phyloP scores from a whole-genome alignment of 208 protist species.

The Leishmania arabica region DNA sequence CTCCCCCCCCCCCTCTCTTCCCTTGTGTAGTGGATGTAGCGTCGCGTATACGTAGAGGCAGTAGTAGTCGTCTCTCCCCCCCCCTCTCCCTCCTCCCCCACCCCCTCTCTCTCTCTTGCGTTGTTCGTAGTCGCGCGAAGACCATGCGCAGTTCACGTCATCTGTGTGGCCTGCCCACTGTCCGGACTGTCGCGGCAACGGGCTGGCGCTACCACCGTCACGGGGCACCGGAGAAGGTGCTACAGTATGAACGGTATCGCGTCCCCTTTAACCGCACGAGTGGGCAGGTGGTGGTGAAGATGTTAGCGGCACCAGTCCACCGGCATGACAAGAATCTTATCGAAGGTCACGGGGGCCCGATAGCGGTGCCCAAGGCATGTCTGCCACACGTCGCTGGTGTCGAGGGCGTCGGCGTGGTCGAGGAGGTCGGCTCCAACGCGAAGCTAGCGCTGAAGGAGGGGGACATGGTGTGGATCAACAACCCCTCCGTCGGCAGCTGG shows the following conservation, averaged over 20 bases:
- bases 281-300: conserved; percentile 93
- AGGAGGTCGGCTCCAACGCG: conserved; percentile 89
- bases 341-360: conserved; percentile 81
- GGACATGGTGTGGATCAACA: conserved; percentile 95
- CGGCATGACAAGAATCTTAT: conserved; percentile 96
- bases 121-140: neutral
- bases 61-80: neutral
- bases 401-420: conserved; percentile 96
- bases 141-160: conserved; percentile 18
- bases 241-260: conserved; percentile 87
- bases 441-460: conserved; percentile 74
- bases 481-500: conserved; percentile 90
- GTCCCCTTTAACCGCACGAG: conserved; percentile 84
- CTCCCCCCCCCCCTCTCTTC: neutral
- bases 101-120: neutral
- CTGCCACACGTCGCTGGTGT: conserved; percentile 84
- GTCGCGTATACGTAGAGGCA: neutral
- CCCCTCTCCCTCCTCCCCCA: no score
- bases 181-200: conserved; percentile 81
- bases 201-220: conserved; percentile 90
- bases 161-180: conserved; percentile 36
- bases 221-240: conserved; percentile 69
- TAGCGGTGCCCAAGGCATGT: conserved; percentile 18
- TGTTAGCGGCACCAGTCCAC: conserved; percentile 96
- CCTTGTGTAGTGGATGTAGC: neutral